Base-by-base conservation (phyloP, 441 rosid species). In the Croton laevigatus region DNA sequence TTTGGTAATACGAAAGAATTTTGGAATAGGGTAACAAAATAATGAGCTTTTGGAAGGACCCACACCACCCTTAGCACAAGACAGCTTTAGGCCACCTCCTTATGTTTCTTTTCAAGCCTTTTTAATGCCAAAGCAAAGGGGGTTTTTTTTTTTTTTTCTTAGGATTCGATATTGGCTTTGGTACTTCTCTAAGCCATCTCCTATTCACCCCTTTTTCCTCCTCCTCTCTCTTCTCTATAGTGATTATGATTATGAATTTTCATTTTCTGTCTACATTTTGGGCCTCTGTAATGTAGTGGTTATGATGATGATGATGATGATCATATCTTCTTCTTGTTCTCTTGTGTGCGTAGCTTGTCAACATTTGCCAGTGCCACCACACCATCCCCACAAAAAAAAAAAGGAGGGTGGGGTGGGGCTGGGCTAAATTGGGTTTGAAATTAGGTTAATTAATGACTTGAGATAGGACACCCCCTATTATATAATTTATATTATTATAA, bases 131-230 rank as follows among this genome's bases (percentile, higher is more conserved):
- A 44, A 64, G 57, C 62, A 37, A 16, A 27, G 45, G 5, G n/a
- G 32, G 67, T 69, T 58, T 60, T 51, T 67, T 70, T 75, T 65
- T 2, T 76, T 73, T 68, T 66, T 61, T 76, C 86, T 68, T 86
- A 66, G 88, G 91, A 83, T 85, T 85, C 89, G 55, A 67, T 78
- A 80, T 76, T 42, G 54, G 69, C 61, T 34, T 72, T 61, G 83
- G 65, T 44, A 55, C 65, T 74, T 67, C 70, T 53, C 74, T 61
- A 64, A 77, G 71, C 42, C 78, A 73, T 19, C 32, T 16, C 40
- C 49, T 45, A 64, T 72, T 44, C 40, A 23, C 46, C 63, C 63
- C 72, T 3, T 55, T 69, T 65, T 72, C 48, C 36, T 49, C 2
- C 37, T 13, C n/a, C n/a, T n/a, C n/a, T n/a, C 32, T 61, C 74